Conservation (phyloP, 257 asterid genomes). For the Solanum piurae region DNA sequence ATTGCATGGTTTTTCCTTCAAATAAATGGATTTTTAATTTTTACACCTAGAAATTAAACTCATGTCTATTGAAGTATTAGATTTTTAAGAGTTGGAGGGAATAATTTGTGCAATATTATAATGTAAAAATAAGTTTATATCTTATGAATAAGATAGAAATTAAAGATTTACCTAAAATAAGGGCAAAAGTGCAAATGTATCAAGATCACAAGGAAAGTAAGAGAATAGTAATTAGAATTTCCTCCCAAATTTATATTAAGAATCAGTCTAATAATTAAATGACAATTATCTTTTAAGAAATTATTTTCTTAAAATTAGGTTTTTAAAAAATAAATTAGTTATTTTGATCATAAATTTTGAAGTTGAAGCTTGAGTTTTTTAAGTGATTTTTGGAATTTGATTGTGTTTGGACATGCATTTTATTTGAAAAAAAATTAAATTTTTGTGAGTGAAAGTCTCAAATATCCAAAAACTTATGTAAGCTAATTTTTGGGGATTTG, state of each 20-base stretch:
- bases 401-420: neutral
- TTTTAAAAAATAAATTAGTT: neutral
- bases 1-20: neutral
- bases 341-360: neutral
- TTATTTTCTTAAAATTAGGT: neutral
- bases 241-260: neutral
- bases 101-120: neutral
- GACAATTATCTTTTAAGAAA: neutral
- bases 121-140: neutral
- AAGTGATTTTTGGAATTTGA: neutral
- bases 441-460: rapidly evolving
- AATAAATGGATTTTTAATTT: neutral
- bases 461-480: neutral
- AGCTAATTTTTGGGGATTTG: neutral
- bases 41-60: neutral
- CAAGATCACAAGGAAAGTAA: neutral
- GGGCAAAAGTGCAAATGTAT: neutral
- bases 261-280: neutral
- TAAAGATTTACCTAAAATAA: neutral
- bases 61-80: neutral
- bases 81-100: neutral
- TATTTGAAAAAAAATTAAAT: neutral
- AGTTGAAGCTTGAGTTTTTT: no score
- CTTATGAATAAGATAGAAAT: neutral
- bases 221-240: neutral